Evolutionary conservation across 345 rosid genomes (phyloP).

Genomic region (Laguncularia racemosa): DNA sequence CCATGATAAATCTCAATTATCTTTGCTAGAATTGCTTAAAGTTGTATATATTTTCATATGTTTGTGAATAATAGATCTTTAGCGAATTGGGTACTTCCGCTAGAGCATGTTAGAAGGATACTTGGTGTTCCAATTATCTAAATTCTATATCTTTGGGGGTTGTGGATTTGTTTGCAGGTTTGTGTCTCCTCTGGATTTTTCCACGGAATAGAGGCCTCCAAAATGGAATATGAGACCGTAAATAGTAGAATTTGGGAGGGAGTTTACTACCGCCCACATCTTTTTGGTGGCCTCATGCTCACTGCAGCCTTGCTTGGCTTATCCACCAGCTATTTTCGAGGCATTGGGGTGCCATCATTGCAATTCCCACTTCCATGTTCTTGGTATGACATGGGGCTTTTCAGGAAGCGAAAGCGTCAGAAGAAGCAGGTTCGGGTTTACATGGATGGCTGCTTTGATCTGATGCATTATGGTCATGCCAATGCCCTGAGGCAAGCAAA

Average conservation of each 20-base stretch:
- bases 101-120: neutral
- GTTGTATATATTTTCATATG: neutral
- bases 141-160: neutral
- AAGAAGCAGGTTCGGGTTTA: conserved; percentile 71
- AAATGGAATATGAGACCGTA: conserved; percentile 41
- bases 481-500: conserved; percentile 88
- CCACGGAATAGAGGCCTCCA: conserved; percentile 3
- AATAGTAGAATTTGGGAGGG: conserved; percentile 62
- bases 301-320: conserved; percentile 57
- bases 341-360: conserved; percentile 38
- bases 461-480: conserved; percentile 97
- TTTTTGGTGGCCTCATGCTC: conserved; percentile 60
- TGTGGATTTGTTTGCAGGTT: conserved; percentile 12
- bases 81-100: too few relatives aligned
- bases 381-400: conserved; percentile 35
- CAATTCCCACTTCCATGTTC: conserved; percentile 10
- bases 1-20: too few relatives aligned
- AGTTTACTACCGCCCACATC: conserved; percentile 42
- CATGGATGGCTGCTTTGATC: conserved; percentile 99
- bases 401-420: conserved; percentile 28
- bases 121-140: neutral
- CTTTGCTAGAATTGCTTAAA: neutral
- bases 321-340: conserved; percentile 56
- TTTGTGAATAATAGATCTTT: too few relatives aligned
- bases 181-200: conserved; percentile 26